phyloP scores from a whole-genome alignment of 2,329 filamentous ascomycete genomes.

The Paramyrothecium roridum region DNA sequence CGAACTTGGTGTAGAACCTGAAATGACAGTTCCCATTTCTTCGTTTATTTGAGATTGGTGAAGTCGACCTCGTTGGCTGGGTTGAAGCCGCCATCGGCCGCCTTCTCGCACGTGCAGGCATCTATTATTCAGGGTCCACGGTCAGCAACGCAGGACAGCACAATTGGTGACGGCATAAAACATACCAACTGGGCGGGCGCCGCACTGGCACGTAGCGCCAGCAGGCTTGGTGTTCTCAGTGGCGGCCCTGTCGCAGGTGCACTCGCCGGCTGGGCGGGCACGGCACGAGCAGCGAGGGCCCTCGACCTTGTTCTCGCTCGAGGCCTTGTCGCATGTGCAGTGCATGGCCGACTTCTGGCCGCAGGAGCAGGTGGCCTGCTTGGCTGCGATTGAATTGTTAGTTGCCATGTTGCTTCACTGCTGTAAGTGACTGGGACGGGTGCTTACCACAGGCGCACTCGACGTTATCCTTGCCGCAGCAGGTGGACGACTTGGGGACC shows the following conservation, averaged over 20 bases:
- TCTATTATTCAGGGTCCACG: conserved; percentile 36
- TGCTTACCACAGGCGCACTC: conserved; percentile 57
- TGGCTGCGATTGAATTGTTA: conserved; percentile 35
- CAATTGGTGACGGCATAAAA: conserved; percentile 8
- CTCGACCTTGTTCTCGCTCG: conserved; percentile 68
- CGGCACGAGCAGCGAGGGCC: conserved; percentile 83
- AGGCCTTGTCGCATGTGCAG: conserved; percentile 79
- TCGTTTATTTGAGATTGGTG: conserved; percentile 60
- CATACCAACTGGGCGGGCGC: conserved; percentile 68
- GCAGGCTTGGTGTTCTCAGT: conserved; percentile 63
- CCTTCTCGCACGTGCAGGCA: conserved; percentile 82
- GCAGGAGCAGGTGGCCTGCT: conserved; percentile 78
- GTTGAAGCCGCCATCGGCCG: conserved; percentile 57
- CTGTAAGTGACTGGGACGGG: neutral
- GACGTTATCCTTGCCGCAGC: conserved; percentile 51
- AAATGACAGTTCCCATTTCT: too few species aligned
- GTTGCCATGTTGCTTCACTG: neutral
- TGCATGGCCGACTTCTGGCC: conserved; percentile 83
- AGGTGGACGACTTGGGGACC: conserved; percentile 42
- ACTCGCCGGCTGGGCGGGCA: conserved; percentile 73
- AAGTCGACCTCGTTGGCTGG: conserved; percentile 78
- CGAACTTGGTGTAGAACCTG: too few species aligned
- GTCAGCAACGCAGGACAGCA: conserved; percentile 9
- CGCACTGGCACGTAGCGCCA: conserved; percentile 72
- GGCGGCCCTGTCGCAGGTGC: conserved; percentile 72